Percentiles rank a stretch among this genome's conserved stretches.
These are phyloP conservation scores for Tripidium arundinaceum DNA, from an alignment of 202 grass and related monocot genomes.

Conservation along the genomic window DNA sequence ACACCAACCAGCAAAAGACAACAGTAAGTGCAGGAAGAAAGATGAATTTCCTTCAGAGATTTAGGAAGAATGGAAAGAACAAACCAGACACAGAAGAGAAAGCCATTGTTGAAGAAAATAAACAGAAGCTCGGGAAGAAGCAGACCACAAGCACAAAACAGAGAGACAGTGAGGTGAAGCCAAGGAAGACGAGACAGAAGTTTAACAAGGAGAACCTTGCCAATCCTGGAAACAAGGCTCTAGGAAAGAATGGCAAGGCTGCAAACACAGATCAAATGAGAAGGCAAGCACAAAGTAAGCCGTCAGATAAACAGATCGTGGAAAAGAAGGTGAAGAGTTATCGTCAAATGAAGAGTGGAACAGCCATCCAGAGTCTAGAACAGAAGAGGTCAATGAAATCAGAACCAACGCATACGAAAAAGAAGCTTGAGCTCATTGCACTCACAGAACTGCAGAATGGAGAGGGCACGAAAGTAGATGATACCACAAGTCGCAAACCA, in stretches of 20 bases:
- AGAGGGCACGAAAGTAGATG: not conserved
- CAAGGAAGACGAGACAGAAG: slow-evolving; percentile 33
- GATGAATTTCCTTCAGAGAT: slow-evolving; percentile 37
- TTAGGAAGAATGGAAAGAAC: slow-evolving; percentile 26
- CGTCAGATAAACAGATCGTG: slow-evolving; percentile 17
- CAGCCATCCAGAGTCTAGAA: not conserved
- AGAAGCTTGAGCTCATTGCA: slow-evolving; percentile 10
- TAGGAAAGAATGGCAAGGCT: slow-evolving; percentile 23
- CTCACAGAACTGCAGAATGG: slow-evolving; percentile 6
- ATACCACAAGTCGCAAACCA: not conserved
- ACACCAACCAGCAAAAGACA: slow-evolving; percentile 25
- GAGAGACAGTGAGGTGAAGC: slow-evolving; percentile 32
- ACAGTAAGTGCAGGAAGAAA: slow-evolving; percentile 6
- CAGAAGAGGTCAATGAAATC: slow-evolving; percentile 17
- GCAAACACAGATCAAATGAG: slow-evolving; percentile 15
- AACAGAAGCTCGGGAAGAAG: slow-evolving; percentile 12
- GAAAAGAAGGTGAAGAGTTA: slow-evolving; percentile 21
- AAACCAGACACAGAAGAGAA: slow-evolving; percentile 10
- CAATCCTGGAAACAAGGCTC: slow-evolving; percentile 8
- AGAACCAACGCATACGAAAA: slow-evolving; percentile 19
- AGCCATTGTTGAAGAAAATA: slow-evolving; percentile 16
- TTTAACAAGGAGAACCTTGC: slow-evolving; percentile 39
- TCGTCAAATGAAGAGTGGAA: slow-evolving; percentile 4
- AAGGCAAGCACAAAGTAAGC: slow-evolving; percentile 30
- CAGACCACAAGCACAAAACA: slow-evolving; percentile 14